Percentiles rank a stretch among this genome's conserved stretches.
Conservation (phyloP, 163 green algal genomes). For the Scenedesmus sp. region DNA sequence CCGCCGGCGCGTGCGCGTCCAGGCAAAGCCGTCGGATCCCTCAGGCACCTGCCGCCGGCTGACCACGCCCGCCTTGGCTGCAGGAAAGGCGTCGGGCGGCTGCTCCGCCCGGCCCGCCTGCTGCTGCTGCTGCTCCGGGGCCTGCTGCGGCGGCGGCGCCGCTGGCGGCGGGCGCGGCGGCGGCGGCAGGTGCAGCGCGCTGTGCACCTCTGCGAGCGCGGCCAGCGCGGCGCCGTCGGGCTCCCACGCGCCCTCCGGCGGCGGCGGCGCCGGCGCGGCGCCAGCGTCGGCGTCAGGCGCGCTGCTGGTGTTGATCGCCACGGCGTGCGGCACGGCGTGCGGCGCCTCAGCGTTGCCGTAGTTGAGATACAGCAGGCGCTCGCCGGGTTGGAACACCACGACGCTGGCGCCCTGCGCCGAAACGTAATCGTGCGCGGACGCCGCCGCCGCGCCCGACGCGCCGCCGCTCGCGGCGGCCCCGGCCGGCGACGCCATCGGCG, state of each 20-base stretch:
- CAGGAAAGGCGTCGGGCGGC: slow-evolving; percentile 19
- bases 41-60: slow-evolving; percentile 11
- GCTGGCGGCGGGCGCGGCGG: background rate
- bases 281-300: too few relatives aligned
- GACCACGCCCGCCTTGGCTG: slow-evolving; percentile 28
- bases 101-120: background rate
- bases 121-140: slow-evolving; percentile 6
- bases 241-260: background rate
- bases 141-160: background rate
- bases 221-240: too few relatives aligned
- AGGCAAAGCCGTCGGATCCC: slow-evolving; percentile 26
- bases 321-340: slow-evolving; percentile 11
- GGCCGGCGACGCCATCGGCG: too few relatives aligned
- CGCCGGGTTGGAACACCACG: slow-evolving; percentile 8
- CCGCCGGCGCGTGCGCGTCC: background rate
- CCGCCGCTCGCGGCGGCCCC: too few relatives aligned
- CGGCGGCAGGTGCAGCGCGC: slow-evolving; percentile 7
- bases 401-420: slow-evolving; percentile 1
- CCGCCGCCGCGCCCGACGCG: too few relatives aligned
- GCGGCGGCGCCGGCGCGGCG: background rate
- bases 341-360: slow-evolving; percentile 18
- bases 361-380: slow-evolving; percentile 10
- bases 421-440: slow-evolving; percentile 29
- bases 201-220: background rate
- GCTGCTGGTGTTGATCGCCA: slow-evolving; percentile 6